These are phyloP conservation scores for Thalassiosira allenii DNA, from an alignment of 352 stramenopile species.

Conservation along the genomic window DNA sequence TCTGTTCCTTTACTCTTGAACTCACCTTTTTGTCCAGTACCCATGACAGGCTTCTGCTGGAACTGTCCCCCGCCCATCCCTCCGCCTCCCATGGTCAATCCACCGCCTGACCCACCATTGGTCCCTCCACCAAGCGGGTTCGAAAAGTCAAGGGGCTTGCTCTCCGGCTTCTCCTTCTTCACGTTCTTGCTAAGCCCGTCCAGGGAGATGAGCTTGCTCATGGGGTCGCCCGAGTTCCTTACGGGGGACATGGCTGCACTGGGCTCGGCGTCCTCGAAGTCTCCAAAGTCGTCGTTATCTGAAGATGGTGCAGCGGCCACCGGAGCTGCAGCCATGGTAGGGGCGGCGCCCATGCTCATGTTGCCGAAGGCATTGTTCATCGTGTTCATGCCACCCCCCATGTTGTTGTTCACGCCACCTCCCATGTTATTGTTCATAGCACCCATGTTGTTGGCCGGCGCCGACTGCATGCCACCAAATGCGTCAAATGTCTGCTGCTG, in stretches of 20 bases:
- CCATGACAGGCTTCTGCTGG: constrained; percentile 16
- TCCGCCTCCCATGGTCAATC: constrained; percentile 8
- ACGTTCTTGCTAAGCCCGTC: constrained; percentile 83
- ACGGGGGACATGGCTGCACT: constrained; percentile 24
- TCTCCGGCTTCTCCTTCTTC: too few relatives aligned
- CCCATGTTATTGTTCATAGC: too few relatives aligned
- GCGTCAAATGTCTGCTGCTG: constrained; percentile 37
- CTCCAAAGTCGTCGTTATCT: constrained; percentile 81
- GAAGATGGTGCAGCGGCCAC: constrained; percentile 5
- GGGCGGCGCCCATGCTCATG: constrained; percentile 49
- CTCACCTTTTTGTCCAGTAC: constrained; percentile 31
- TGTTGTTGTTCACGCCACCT: constrained; percentile 14
- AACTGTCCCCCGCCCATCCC: constrained; percentile 10
- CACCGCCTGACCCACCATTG: neutral
- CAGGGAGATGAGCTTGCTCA: constrained; percentile 80
- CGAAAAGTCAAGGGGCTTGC: too few relatives aligned
- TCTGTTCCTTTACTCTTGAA: constrained; percentile 16
- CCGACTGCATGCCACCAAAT: too few relatives aligned
- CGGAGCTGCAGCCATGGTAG: neutral
- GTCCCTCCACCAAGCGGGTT: too few relatives aligned
- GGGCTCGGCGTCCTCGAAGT: constrained; percentile 65
- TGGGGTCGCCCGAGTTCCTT: constrained; percentile 61
- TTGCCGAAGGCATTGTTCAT: constrained; percentile 78
- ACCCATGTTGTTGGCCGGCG: too few relatives aligned
- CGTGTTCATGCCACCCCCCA: constrained; percentile 50